phyloP scores from a whole-genome alignment of 1,284 basidiomycete genomes.

The Apiotrichum gamsii region DNA sequence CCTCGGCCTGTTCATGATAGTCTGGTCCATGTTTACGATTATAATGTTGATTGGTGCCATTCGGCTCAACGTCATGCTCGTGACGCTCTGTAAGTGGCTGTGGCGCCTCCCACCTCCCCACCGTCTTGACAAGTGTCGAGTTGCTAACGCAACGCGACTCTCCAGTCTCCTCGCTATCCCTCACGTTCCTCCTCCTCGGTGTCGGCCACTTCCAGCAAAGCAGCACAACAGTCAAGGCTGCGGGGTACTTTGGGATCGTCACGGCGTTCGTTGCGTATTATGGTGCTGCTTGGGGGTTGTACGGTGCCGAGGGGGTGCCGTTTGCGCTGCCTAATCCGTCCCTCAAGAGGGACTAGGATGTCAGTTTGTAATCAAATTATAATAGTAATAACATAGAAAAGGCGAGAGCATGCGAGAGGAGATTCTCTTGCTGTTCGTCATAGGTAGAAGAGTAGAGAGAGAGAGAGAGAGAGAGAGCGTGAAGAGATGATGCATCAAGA shows the following conservation, averaged over 20 bases:
- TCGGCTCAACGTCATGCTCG: slow-evolving; percentile 58
- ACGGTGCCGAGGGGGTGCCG: slow-evolving; percentile 1
- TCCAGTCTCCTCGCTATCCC: slow-evolving; percentile 56
- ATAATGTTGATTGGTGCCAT: slow-evolving; percentile 52
- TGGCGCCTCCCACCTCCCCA: background rate
- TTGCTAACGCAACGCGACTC: too few relatives aligned
- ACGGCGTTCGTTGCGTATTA: slow-evolving; percentile 32
- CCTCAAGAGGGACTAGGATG: too few relatives aligned
- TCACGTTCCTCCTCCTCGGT: slow-evolving; percentile 44
- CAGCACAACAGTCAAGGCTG: slow-evolving; percentile 48
- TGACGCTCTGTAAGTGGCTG: slow-evolving; percentile 50
- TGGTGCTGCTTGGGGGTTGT: slow-evolving; percentile 10
- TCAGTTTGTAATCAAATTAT: too few relatives aligned
- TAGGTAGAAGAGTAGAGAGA: too few relatives aligned
- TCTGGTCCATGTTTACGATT: slow-evolving; percentile 17
- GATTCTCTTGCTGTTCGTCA: too few relatives aligned
- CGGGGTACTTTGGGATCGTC: slow-evolving; percentile 51
- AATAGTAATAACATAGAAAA: too few relatives aligned
- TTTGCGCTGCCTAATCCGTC: slow-evolving; percentile 3
- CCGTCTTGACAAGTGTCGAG: too few relatives aligned
- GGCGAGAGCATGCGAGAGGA: too few relatives aligned
- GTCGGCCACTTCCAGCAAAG: slow-evolving; percentile 16
- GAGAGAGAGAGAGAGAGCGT: too few relatives aligned
- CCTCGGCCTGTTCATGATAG: slow-evolving; percentile 37
- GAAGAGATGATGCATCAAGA: too few relatives aligned